Base-by-base conservation (phyloP, 176 grass and related monocot species). In the Secale cereale region DNA sequence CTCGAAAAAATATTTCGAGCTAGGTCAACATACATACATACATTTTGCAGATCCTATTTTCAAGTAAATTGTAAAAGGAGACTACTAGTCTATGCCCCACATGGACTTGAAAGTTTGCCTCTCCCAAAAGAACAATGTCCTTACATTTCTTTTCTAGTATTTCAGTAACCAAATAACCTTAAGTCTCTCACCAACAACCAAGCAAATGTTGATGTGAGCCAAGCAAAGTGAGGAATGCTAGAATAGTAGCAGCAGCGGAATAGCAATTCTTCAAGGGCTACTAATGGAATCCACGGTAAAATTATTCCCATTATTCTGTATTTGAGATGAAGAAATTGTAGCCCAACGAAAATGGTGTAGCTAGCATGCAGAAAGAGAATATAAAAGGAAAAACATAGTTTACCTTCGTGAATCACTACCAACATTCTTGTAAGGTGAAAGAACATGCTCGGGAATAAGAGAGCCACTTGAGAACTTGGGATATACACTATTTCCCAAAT, bases 391-490 rank as follows among this genome's bases (percentile, higher is more conserved):
- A 0, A 82, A 72, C 31, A 64, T 31, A 27, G 45, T 70, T 46
- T 88, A 93, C 96, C 92, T 94, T 70, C 90, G 83, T 67, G 54
- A 65, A 77, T 92, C 85, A 32, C 19, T 78, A 65, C 31, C 70
- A 92, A n/a, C 40, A 87, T 69, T 92, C 71, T 45, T 89, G 82
- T 52, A 88, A 78, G 93, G 91, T 50, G 91, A 95, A 78, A 95
- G 91, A 89, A 98, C 86, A 80, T 89, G 83, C 33, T 95, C 96
- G 19, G 91, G 91, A 64, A 98, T 89, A 77, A 95, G 86, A 82
- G 96, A 95, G 76, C 93, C 93, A 84, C 89, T 95, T 74, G 83
- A 87, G 43, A 91, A 87, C 50, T 86, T 98, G 31, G 89, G 91
- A 66, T 23, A 36, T 76, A 78, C 87, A 84, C n/a, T 75, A 39